Evolutionary conservation across 1,139 yeast species (phyloP).

Genomic region (Blastobotrys elegans): DNA sequence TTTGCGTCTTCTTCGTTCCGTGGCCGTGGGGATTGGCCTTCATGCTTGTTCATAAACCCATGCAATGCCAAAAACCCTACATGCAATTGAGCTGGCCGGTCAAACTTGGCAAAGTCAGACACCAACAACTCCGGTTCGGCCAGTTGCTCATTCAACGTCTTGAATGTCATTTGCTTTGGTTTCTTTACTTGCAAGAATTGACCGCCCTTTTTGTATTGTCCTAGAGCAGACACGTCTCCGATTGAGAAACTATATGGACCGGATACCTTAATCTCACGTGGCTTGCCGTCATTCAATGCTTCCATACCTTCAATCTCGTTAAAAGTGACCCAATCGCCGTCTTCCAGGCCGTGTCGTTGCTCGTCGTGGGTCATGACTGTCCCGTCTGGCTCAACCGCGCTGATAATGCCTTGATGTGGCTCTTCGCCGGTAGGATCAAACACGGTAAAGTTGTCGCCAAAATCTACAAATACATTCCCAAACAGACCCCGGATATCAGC

Average conservation of each 20-base stretch:
- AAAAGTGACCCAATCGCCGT: conserved; percentile 84
- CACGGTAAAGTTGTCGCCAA: conserved; percentile 75
- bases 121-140: conserved; percentile 70
- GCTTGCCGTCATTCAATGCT: conserved; percentile 61
- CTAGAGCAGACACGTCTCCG: conserved; percentile 48
- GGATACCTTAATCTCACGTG: conserved; percentile 72
- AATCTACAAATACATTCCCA: conserved; percentile 85
- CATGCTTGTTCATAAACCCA: conserved; percentile 58
- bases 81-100: conserved; percentile 85
- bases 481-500: conserved; percentile 84
- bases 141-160: conserved; percentile 61
- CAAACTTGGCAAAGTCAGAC: conserved; percentile 91
- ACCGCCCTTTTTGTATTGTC: conserved; percentile 77
- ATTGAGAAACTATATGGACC: conserved; percentile 93
- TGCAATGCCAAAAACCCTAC: conserved; percentile 88
- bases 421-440: conserved; percentile 91
- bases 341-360: conserved; percentile 87
- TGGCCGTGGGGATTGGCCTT: conserved; percentile 71
- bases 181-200: conserved; percentile 87
- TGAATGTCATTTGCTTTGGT: conserved; percentile 60
- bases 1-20: conserved; percentile 69
- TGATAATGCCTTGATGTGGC: conserved; percentile 77
- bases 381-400: conserved; percentile 85
- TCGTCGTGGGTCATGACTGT: conserved; percentile 91
- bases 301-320: conserved; percentile 75